Evolutionary conservation across 495 filamentous ascomycete genomes (phyloP).

Genomic region (Penicilliopsis zonata): DNA sequence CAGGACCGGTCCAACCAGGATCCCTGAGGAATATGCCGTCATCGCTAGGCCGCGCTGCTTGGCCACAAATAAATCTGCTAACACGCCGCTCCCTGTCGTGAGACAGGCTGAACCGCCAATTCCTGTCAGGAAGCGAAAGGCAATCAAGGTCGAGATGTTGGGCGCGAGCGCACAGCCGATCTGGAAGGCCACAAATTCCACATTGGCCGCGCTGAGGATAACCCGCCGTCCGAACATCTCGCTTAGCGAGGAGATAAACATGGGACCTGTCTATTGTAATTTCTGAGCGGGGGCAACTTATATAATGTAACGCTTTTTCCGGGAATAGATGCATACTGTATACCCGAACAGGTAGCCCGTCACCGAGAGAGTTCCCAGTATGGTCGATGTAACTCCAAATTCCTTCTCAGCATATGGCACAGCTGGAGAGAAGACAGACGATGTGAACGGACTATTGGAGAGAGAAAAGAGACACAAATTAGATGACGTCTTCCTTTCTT

Average conservation of each 20-base stretch:
- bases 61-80: constrained; percentile 31
- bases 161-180: constrained; percentile 37
- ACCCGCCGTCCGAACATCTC: constrained; percentile 38
- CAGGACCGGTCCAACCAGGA: constrained; percentile 30
- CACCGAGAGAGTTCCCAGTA: constrained; percentile 1
- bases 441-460: constrained; percentile 1
- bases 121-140: constrained; percentile 31
- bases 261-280: constrained; percentile 22
- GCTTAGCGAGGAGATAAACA: constrained; percentile 44
- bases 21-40: constrained; percentile 9
- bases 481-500: not conserved
- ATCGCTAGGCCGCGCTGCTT: constrained; percentile 31
- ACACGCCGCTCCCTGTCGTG: constrained; percentile 37
- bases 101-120: constrained; percentile 30
- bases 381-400: constrained; percentile 1
- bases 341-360: constrained; percentile 3
- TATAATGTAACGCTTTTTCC: no score
- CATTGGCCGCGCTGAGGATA: constrained; percentile 36
- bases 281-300: no score
- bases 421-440: constrained; percentile 1
- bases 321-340: constrained; percentile 1
- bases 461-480: not conserved
- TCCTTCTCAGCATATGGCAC: constrained; percentile 1
- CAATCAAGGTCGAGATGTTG: constrained; percentile 30
- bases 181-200: constrained; percentile 42